phyloP scores from a whole-genome alignment of 2,329 filamentous ascomycete genomes.

The Aspergillus tubingensis region DNA sequence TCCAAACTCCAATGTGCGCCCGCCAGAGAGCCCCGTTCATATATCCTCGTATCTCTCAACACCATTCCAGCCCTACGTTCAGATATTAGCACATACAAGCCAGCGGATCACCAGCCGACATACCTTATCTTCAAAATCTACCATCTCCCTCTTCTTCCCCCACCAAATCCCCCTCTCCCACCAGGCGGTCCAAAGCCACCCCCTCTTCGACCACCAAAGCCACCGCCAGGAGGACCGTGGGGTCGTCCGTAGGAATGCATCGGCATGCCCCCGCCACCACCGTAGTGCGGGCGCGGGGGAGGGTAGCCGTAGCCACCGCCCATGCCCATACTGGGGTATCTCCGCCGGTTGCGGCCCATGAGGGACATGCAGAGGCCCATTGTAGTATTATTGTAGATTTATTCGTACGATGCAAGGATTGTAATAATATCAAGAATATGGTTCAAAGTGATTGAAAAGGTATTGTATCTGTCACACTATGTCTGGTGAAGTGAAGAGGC shows the following conservation, averaged over 20 bases:
- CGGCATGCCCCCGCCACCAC: constrained; percentile 1
- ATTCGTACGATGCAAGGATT: not conserved
- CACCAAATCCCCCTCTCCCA: not conserved
- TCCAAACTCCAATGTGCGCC: no score
- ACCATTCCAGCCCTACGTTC: not conserved
- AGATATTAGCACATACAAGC: not conserved
- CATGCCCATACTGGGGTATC: not conserved
- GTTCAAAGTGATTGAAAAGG: no score
- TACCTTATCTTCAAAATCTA: not conserved
- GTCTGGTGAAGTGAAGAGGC: not conserved
- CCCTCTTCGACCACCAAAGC: not conserved
- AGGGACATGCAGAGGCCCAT: not conserved
- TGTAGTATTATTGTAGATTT: not conserved
- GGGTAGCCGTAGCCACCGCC: not conserved
- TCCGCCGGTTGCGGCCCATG: not conserved
- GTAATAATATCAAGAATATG: not conserved
- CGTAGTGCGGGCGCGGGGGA: not conserved
- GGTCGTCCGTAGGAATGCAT: not conserved
- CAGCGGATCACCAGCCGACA: no score
- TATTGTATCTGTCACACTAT: no score
- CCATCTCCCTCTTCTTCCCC: not conserved
- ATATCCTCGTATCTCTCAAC: no score
- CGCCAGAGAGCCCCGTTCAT: no score
- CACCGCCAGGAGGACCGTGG: not conserved
- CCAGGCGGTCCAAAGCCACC: not conserved